phyloP scores from a whole-genome alignment of 768 basidiomycete genomes.

The Rhodotorula babjevae region DNA sequence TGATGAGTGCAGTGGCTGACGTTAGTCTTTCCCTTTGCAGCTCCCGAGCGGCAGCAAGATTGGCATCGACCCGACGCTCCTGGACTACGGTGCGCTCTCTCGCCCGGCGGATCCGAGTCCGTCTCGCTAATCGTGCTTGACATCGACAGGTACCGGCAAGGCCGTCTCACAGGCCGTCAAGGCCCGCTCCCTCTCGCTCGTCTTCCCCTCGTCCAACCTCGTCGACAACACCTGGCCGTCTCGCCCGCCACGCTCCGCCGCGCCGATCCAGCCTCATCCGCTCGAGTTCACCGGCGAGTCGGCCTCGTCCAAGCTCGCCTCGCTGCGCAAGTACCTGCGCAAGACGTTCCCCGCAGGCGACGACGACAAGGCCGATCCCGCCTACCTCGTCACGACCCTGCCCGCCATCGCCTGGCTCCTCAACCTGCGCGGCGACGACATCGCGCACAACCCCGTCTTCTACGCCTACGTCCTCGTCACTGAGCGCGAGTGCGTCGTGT shows the following conservation, averaged over 20 bases:
- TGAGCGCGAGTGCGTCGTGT: conserved; percentile 60
- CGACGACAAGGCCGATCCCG: conserved; percentile 51
- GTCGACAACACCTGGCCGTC: conserved; percentile 76
- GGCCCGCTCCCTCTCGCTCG: conserved; percentile 58
- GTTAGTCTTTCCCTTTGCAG: conserved; percentile 29
- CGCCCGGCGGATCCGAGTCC: not conserved
- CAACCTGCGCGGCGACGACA: conserved; percentile 82
- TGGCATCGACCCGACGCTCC: conserved; percentile 79
- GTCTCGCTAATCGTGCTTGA: not conserved
- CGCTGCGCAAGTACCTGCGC: conserved; percentile 67
- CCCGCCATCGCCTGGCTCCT: conserved; percentile 71
- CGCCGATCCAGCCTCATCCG: conserved; percentile 63
- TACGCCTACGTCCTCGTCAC: conserved; percentile 77
- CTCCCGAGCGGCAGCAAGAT: conserved; percentile 53
- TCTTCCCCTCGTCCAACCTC: conserved; percentile 72
- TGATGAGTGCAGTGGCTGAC: not conserved
- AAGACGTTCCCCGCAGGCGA: conserved; percentile 46
- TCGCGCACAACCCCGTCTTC: conserved; percentile 89
- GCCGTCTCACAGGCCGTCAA: conserved; percentile 63
- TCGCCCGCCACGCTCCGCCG: conserved; percentile 65
- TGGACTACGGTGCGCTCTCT: conserved; percentile 49
- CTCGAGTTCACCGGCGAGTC: conserved; percentile 60
- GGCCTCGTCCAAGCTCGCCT: conserved; percentile 64
- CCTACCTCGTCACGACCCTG: conserved; percentile 57
- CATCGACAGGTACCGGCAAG: conserved; percentile 14